Conservation (phyloP, 2,329 filamentous ascomycete genomes). For the Penicillium sp. region DNA sequence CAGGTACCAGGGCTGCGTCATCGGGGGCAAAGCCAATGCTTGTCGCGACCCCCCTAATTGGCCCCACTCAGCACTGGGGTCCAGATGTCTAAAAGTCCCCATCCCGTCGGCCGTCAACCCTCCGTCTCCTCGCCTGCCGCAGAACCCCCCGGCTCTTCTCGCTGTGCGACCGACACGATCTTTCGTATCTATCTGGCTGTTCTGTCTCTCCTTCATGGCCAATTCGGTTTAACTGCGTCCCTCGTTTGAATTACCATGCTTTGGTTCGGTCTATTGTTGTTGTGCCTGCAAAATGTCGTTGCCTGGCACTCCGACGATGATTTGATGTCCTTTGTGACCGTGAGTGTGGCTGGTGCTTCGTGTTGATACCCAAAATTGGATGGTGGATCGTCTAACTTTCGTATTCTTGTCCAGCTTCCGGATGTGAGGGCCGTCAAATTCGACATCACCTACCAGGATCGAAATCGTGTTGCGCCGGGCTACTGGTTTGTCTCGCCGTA, state of each 20-base stretch:
- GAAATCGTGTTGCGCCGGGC: constrained; percentile 45
- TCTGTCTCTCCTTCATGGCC: constrained; percentile 19
- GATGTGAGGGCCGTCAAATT: constrained; percentile 36
- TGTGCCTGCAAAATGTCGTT: constrained; percentile 22
- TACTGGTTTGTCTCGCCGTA: constrained; percentile 59
- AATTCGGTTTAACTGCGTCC: constrained; percentile 17
- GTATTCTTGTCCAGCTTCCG: constrained; percentile 29
- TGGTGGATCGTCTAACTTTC: background rate
- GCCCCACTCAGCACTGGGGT: constrained; percentile 10
- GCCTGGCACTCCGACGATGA: constrained; percentile 27
- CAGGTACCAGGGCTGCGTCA: constrained; percentile 11
- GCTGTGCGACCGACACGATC: constrained; percentile 2
- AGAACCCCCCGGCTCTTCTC: background rate
- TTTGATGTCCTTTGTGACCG: constrained; percentile 29
- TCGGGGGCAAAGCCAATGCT: constrained; percentile 6
- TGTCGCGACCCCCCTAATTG: constrained; percentile 11
- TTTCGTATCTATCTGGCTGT: background rate
- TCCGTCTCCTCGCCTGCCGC: constrained; percentile 3
- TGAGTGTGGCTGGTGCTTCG: constrained; percentile 16
- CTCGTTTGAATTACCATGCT: constrained; percentile 28
- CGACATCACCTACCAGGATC: constrained; percentile 36
- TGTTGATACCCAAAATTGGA: background rate
- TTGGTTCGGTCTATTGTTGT: constrained; percentile 21
- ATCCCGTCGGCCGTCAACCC: background rate
- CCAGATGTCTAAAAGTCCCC: background rate